Evolutionary conservation across 768 basidiomycete genomes (phyloP).

Genomic region (Sporobolomyces pararoseus): DNA sequence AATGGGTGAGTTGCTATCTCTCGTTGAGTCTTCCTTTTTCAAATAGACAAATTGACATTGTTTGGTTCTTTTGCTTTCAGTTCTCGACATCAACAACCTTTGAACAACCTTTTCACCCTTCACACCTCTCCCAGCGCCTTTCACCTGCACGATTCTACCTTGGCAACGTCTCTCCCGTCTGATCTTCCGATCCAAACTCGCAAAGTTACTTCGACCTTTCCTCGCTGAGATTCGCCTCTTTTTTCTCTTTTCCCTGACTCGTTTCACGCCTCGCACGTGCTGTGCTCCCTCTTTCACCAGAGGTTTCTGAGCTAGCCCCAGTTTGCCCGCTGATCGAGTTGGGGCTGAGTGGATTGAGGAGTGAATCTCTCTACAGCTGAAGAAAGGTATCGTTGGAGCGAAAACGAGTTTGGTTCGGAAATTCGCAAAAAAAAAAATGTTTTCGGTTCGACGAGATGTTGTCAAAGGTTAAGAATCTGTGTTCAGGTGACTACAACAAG

Average conservation of each 20-base stretch:
- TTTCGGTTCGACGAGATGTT: slow-evolving; percentile 7
- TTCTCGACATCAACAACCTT: slow-evolving; percentile 4
- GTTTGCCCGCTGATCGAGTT: slow-evolving; percentile 9
- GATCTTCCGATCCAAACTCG: not conserved
- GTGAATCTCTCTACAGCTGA: not conserved
- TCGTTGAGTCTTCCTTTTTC: too few species aligned
- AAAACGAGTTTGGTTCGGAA: not conserved
- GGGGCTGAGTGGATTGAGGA: not conserved
- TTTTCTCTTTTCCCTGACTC: not conserved
- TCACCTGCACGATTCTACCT: not conserved
- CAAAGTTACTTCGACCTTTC: not conserved
- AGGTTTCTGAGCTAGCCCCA: slow-evolving; percentile 16
- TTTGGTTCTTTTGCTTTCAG: not conserved
- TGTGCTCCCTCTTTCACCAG: slow-evolving; percentile 7
- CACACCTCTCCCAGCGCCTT: not conserved
- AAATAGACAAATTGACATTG: not conserved
- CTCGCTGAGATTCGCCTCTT: not conserved
- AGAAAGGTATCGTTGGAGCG: not conserved
- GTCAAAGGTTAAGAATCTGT: too few species aligned
- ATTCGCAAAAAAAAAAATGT: too few species aligned
- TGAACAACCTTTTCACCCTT: not conserved
- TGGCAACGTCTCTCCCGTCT: slow-evolving; percentile 11
- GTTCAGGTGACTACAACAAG: not conserved
- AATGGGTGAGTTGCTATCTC: not conserved
- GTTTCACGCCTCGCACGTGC: slow-evolving; percentile 4